phyloP scores from a whole-genome alignment of 192 early-diverging fungal genomes.

The Backusella parvicylindrica region DNA sequence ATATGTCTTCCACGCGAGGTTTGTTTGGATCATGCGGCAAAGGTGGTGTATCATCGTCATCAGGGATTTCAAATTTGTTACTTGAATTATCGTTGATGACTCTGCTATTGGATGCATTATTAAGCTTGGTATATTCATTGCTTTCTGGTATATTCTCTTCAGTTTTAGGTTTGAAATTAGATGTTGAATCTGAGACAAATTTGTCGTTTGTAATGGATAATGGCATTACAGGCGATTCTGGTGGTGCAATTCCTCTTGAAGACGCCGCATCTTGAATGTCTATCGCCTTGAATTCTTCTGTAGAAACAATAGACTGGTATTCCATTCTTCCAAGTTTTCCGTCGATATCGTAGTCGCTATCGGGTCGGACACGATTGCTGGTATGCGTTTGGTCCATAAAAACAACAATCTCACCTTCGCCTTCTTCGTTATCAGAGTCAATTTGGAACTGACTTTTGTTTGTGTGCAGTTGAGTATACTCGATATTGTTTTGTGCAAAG shows the following conservation, averaged over 20 bases:
- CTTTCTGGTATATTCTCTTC: not conserved
- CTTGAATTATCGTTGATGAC: not conserved
- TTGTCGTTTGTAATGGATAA: not conserved
- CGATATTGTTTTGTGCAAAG: not conserved
- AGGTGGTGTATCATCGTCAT: not conserved
- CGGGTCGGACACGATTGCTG: not conserved
- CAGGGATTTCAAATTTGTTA: not conserved
- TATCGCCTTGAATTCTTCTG: not conserved
- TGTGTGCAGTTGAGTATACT: not conserved
- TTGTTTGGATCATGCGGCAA: not conserved
- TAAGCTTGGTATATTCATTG: not conserved
- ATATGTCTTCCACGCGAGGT: conserved; percentile 5
- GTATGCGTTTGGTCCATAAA: not conserved
- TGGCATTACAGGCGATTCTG: not conserved
- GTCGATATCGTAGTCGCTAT: not conserved
- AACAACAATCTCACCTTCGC: conserved; percentile 8
- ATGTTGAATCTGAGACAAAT: not conserved
- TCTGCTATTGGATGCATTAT: not conserved
- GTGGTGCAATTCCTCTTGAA: not conserved
- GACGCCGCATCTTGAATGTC: not conserved
- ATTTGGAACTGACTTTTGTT: not conserved
- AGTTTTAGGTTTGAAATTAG: not conserved
- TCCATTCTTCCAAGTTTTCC: conserved; percentile 2
- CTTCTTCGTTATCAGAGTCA: conserved; percentile 5
- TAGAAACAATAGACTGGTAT: not conserved